Percentiles rank a stretch among this genome's conserved stretches.
These are phyloP conservation scores for Bauhinia variegata DNA, from an alignment of 306 rosid genomes.

Conservation along the genomic window DNA sequence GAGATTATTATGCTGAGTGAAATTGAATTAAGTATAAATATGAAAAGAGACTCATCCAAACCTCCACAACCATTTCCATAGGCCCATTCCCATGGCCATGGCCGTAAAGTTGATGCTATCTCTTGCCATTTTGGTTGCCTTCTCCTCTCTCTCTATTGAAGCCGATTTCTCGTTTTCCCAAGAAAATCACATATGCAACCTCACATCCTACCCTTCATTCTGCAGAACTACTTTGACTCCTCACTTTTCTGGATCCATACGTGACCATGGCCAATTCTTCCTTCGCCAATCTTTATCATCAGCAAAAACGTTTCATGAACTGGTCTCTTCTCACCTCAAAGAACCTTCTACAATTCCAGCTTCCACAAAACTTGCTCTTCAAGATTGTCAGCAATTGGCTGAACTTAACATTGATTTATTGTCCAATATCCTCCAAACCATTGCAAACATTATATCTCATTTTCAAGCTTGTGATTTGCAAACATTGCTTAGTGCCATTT, in stretches of 20 bases:
- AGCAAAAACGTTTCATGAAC: conserved; percentile 22
- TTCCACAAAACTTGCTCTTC: conserved; percentile 36
- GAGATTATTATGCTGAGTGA: no score
- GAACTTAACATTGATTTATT: conserved; percentile 40
- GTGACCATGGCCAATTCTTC: conserved; percentile 36
- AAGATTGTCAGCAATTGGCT: conserved; percentile 36
- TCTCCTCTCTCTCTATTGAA: conserved; percentile 29
- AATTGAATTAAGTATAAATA: conserved; percentile 36
- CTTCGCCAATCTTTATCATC: conserved; percentile 40
- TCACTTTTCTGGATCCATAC: background rate
- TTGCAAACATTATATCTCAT: background rate
- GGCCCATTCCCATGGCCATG: conserved; percentile 26
- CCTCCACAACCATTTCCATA: background rate
- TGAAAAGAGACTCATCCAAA: conserved; percentile 18
- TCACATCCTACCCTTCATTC: conserved; percentile 43
- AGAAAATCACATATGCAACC: conserved; percentile 30
- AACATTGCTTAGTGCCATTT: conserved; percentile 39
- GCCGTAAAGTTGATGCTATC: conserved; percentile 28
- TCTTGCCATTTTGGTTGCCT: conserved; percentile 12
- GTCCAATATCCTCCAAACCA: conserved; percentile 30
- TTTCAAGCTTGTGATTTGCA: conserved; percentile 20
- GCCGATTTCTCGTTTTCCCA: conserved; percentile 17
- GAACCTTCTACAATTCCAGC: conserved; percentile 6
- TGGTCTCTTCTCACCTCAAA: conserved; percentile 32
- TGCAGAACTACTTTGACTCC: conserved; percentile 40